These are phyloP conservation scores for Phytophthora sp. DNA, from an alignment of 352 stramenopile genomes.

Conservation along the genomic window DNA sequence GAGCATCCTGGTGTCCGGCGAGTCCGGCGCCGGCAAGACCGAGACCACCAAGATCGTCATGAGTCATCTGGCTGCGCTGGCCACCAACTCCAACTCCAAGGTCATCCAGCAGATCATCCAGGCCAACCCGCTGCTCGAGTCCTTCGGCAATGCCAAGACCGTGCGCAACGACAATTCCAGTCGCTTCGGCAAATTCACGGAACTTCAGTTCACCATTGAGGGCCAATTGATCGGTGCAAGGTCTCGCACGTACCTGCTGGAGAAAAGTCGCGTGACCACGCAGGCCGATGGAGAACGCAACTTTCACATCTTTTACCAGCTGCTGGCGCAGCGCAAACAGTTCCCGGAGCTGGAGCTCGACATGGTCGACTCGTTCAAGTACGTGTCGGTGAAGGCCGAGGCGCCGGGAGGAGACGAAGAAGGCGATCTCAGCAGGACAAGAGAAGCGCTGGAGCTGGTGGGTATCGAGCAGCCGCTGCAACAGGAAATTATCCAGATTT, in stretches of 20 bases:
- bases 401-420: conserved; percentile 52
- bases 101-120: conserved; percentile 97
- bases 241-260: conserved; percentile 91
- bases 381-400: conserved; percentile 55
- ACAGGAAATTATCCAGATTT: conserved; percentile 87
- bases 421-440: conserved; percentile 71
- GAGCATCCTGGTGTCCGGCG: conserved; percentile 95
- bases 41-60: conserved; percentile 97
- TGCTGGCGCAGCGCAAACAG: conserved; percentile 65
- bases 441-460: conserved; percentile 89
- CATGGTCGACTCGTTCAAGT: conserved; percentile 62
- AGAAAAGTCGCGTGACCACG: conserved; percentile 92
- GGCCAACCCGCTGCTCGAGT: conserved; percentile 87
- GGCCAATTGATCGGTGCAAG: conserved; percentile 79
- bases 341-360: conserved; percentile 69
- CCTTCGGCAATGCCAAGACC: conserved; percentile 88
- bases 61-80: conserved; percentile 90
- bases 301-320: conserved; percentile 96
- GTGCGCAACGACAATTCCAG: conserved; percentile 88
- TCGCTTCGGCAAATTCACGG: conserved; percentile 89
- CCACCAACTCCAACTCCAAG: conserved; percentile 82
- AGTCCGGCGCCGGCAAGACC: conserved; percentile 96
- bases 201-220: conserved; percentile 82
- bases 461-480: conserved; percentile 86
- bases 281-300: conserved; percentile 90